phyloP scores from a whole-genome alignment of 345 rosid genomes.

The Eucalyptus sideroxylon region DNA sequence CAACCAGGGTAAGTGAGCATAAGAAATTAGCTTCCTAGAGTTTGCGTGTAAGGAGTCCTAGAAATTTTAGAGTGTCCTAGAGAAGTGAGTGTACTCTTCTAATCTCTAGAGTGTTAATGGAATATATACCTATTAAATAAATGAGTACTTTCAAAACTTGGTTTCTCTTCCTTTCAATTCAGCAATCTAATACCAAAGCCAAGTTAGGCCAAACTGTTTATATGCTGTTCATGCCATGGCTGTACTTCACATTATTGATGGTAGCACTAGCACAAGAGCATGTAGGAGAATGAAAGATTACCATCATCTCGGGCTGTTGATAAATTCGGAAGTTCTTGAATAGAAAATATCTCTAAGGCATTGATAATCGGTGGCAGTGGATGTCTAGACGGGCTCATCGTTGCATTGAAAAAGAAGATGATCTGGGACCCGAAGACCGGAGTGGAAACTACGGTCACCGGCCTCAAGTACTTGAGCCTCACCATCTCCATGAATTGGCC shows the following conservation, averaged over 20 bases:
- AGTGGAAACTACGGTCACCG: neutral
- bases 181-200: too few species aligned
- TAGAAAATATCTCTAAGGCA: neutral
- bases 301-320: neutral
- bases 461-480: slow-evolving; percentile 1
- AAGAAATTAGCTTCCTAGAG: too few species aligned
- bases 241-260: too few species aligned
- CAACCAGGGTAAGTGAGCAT: too few species aligned
- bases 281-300: rapidly evolving
- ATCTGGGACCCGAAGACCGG: rapidly evolving
- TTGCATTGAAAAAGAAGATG: neutral
- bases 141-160: too few species aligned
- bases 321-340: neutral
- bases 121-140: rapidly evolving
- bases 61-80: too few species aligned
- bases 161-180: too few species aligned
- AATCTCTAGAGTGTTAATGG: rapidly evolving
- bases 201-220: rapidly evolving
- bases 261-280: too few species aligned
- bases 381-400: rapidly evolving
- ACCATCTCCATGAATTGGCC: neutral
- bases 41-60: too few species aligned
- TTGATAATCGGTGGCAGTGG: slow-evolving; percentile 12
- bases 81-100: too few species aligned
- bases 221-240: rapidly evolving